These are phyloP conservation scores for Phytophthora sp. DNA, from an alignment of 352 stramenopile species.

Conservation along the genomic window DNA sequence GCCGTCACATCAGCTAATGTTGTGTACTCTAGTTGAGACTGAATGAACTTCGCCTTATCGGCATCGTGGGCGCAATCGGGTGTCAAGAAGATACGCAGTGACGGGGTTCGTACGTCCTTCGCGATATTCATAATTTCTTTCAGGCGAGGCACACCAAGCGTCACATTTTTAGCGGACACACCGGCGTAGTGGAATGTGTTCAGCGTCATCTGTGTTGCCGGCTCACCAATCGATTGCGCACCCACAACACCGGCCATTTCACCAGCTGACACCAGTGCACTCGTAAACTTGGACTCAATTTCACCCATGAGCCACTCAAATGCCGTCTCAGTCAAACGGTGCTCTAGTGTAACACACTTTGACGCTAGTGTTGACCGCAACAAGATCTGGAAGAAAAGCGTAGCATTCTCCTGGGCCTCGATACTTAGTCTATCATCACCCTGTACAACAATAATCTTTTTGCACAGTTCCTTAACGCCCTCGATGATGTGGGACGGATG, in stretches of 20 bases:
- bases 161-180: conserved; percentile 99
- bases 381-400: conserved; percentile 98
- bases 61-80: conserved; percentile 88
- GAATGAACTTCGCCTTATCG: conserved; percentile 90
- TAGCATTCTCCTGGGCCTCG: conserved; percentile 98
- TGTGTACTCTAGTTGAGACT: conserved; percentile 97
- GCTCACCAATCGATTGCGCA: conserved; percentile 99
- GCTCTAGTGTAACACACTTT: conserved; percentile 97
- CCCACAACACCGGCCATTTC: conserved; percentile 99
- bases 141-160: conserved; percentile 98
- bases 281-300: conserved; percentile 97
- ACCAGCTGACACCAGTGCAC: conserved; percentile 94
- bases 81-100: conserved; percentile 95
- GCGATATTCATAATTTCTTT: conserved; percentile 99
- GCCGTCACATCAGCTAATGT: conserved; percentile 96
- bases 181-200: conserved; percentile 99
- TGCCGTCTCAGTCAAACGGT: conserved; percentile 95
- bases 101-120: conserved; percentile 98
- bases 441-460: conserved; percentile 96
- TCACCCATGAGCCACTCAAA: conserved; percentile 97
- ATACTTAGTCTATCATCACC: conserved; percentile 95
- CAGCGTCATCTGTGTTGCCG: conserved; percentile 99
- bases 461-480: conserved; percentile 93
- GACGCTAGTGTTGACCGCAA: conserved; percentile 95
- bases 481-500: conserved; percentile 91